Base-by-base conservation (phyloP, 2,329 filamentous ascomycete species). In the Neofusicoccum umdonicola region DNA sequence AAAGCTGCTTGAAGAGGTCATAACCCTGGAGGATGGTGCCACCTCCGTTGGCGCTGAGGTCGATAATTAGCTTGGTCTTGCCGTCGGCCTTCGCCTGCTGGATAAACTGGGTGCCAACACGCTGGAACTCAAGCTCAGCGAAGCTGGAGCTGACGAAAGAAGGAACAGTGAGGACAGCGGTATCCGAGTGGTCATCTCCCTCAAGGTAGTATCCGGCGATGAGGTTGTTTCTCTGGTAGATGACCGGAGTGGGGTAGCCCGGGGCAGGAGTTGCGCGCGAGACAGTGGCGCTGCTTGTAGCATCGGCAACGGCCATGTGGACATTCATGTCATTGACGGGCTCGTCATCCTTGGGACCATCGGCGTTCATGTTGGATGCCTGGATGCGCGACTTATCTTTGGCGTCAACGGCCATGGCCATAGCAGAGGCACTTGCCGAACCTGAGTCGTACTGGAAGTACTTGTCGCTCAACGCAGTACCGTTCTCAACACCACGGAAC, bases 31-130 rank as follows among this genome's bases (percentile, higher is more conserved):
- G 71, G 50, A 88, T 83, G 13, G 80, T 81, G 27, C 87, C 87
- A 47, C 87, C 87, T 2, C 81, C 83, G 68, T 89, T 89, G 52
- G 80, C 80, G 3, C 80, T 81, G 5, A 88, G 74, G 68, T 88
- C 86, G 35, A 89, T 77, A 11, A 89, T 82, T 0, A 89, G 80
- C 72, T 85, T 86, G 51, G 81, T 86, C 76, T 87, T 88, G 64
- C 82, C 83, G 0, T 79, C 80, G 9, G 78, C 77, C 64, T 79
- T 79, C 41, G 80, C 80, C 13, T 74, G 73, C 9, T 77, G 71
- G 51, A 83, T 75, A 67, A 82, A 78, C 15, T 77, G 73, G 8
- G 72, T 74, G 56, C 77, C 78, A 27, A 78, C 74, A n/a, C 73
- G 68, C 60, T 82, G 79, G 68, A 82, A 82, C 2, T 70, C 67